These are phyloP conservation scores for Blastomyces emzantsi DNA, from an alignment of 2,329 filamentous ascomycete genomes.

Conservation along the genomic window DNA sequence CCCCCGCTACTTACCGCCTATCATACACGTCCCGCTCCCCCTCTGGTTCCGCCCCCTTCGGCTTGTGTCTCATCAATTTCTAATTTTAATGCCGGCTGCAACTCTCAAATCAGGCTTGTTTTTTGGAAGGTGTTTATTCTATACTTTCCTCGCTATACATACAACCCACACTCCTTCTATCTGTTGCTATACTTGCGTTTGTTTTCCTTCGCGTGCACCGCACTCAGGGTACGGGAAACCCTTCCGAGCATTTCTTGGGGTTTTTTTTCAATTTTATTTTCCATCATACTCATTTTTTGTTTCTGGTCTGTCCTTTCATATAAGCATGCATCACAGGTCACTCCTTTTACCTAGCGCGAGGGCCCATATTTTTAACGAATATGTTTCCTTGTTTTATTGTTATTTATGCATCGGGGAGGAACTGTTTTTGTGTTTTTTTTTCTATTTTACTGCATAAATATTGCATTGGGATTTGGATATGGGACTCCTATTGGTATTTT, in stretches of 20 bases:
- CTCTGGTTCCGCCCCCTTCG: too few species aligned
- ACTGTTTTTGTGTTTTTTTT: background rate
- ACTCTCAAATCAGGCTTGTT: too few species aligned
- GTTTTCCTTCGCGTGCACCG: conserved; percentile 1
- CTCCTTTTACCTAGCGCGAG: conserved; percentile 12
- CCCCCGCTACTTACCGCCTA: too few species aligned
- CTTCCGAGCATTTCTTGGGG: conserved; percentile 9
- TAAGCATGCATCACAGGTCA: conserved; percentile 13
- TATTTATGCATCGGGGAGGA: conserved; percentile 5
- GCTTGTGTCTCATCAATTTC: too few species aligned
- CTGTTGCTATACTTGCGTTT: background rate
- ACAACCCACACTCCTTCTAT: conserved; percentile 9
- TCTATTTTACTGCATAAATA: conserved; percentile 10
- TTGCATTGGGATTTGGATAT: conserved; percentile 15
- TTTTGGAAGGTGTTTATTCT: too few species aligned
- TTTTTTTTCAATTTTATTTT: conserved; percentile 9
- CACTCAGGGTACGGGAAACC: conserved; percentile 10
- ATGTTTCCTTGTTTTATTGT: background rate
- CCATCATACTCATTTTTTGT: background rate
- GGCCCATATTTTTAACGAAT: background rate
- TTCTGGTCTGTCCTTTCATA: too few species aligned
- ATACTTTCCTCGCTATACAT: too few species aligned
- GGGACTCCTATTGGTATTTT: conserved; percentile 10
- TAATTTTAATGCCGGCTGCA: too few species aligned
- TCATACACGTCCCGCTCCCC: too few species aligned